Conservation (phyloP, 2,329 filamentous ascomycete genomes). For the Fusarium dimerum region DNA sequence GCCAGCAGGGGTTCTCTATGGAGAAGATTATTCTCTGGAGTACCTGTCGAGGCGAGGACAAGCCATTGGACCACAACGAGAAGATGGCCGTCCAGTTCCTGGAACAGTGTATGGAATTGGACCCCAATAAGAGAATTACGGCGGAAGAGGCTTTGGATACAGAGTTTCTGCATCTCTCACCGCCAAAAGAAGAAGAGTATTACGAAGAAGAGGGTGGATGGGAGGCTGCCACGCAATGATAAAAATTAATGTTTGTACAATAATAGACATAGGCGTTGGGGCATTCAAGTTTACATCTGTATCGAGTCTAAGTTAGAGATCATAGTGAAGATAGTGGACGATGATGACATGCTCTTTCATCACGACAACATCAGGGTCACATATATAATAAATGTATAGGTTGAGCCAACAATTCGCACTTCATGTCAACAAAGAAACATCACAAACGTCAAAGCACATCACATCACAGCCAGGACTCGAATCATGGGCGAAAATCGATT, state of each 20-base stretch:
- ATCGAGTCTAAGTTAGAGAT: constrained; percentile 3
- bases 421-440: constrained; percentile 1
- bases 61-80: constrained; percentile 65
- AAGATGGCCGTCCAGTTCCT: constrained; percentile 73
- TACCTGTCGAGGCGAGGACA: constrained; percentile 69
- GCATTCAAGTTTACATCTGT: constrained; percentile 8
- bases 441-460: constrained; percentile 4
- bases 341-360: too few relatives aligned
- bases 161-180: constrained; percentile 57
- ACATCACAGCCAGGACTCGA: not conserved
- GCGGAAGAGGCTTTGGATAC: constrained; percentile 74
- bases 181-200: constrained; percentile 56
- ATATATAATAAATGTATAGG: too few relatives aligned
- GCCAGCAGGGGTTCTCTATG: constrained; percentile 79
- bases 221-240: constrained; percentile 1
- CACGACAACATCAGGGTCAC: too few relatives aligned
- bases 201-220: constrained; percentile 28
- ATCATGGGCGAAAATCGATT: constrained; percentile 40
- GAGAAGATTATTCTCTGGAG: constrained; percentile 97
- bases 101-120: constrained; percentile 71
- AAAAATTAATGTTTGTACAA: constrained; percentile 19
- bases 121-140: constrained; percentile 72
- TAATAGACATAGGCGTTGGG: constrained; percentile 18
- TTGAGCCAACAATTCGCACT: not conserved
- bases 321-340: not conserved